phyloP scores from a whole-genome alignment of 495 filamentous ascomycete species.

The Xylaria castorea region DNA sequence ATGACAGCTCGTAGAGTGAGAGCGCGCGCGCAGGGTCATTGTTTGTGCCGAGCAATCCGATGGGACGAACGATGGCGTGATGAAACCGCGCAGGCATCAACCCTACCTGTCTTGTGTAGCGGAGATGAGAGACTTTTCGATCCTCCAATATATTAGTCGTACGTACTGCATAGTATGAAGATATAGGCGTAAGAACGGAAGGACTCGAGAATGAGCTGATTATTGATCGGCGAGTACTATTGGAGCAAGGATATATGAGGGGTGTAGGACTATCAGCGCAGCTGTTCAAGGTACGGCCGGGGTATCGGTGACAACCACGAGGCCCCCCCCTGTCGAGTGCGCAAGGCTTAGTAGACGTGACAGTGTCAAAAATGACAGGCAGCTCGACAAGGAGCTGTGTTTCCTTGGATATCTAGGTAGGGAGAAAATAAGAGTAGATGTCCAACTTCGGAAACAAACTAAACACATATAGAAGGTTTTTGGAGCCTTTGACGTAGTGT shows the following conservation, averaged over 20 bases:
- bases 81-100: constrained; percentile 8
- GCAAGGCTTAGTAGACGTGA: not conserved
- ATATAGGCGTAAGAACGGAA: not conserved
- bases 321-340: not conserved
- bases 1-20: not conserved
- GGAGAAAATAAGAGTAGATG: not conserved
- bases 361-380: not conserved
- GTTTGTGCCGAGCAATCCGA: constrained; percentile 14
- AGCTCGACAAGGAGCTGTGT: not conserved
- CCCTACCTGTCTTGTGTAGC: not conserved
- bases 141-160: constrained; percentile 10
- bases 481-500: not conserved
- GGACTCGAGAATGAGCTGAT: not conserved
- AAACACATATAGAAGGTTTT: not conserved
- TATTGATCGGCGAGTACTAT: constrained; percentile 15
- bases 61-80: not conserved
- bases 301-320: constrained; percentile 3
- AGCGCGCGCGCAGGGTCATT: not conserved
- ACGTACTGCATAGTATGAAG: not conserved
- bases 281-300: constrained; percentile 3
- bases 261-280: not conserved
- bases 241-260: constrained; percentile 8
- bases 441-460: not conserved
- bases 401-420: not conserved
- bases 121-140: not conserved